Evolutionary conservation across 495 filamentous ascomycete species (phyloP).

Genomic region (Xylaria nigripes): DNA sequence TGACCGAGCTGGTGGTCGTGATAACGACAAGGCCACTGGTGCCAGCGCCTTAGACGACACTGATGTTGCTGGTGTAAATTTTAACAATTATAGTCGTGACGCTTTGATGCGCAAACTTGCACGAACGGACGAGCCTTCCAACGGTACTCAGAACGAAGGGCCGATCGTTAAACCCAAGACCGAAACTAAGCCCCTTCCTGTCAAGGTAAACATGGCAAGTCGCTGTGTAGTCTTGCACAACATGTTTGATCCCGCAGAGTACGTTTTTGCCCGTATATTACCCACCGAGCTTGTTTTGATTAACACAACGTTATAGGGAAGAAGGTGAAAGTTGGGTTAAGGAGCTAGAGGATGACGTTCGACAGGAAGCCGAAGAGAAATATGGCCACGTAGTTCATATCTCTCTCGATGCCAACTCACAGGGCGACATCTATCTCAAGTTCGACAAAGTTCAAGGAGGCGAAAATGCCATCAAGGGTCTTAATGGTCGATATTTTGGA

Average conservation of each 20-base stretch:
- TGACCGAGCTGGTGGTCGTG: constrained; percentile 85
- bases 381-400: constrained; percentile 99
- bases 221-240: constrained; percentile 90
- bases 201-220: constrained; percentile 87
- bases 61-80: constrained; percentile 96
- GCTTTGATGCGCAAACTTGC: constrained; percentile 97
- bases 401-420: constrained; percentile 82
- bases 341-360: constrained; percentile 89
- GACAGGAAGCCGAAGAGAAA: constrained; percentile 85
- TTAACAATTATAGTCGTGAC: constrained; percentile 97
- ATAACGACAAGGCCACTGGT: constrained; percentile 83
- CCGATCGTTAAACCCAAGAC: constrained; percentile 71
- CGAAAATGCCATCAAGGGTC: constrained; percentile 92
- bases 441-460: constrained; percentile 92
- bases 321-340: constrained; percentile 84
- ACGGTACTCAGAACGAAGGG: constrained; percentile 55
- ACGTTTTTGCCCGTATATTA: constrained; percentile 34
- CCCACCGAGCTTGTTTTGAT: constrained; percentile 11
- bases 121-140: constrained; percentile 77
- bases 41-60: constrained; percentile 97
- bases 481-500: constrained; percentile 94
- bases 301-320: constrained; percentile 58
- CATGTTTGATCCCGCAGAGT: constrained; percentile 91
- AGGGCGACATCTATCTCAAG: constrained; percentile 96
- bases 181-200: constrained; percentile 69